Base-by-base conservation (phyloP, 2,329 filamentous ascomycete species). In the Fusarium oxysporum region DNA sequence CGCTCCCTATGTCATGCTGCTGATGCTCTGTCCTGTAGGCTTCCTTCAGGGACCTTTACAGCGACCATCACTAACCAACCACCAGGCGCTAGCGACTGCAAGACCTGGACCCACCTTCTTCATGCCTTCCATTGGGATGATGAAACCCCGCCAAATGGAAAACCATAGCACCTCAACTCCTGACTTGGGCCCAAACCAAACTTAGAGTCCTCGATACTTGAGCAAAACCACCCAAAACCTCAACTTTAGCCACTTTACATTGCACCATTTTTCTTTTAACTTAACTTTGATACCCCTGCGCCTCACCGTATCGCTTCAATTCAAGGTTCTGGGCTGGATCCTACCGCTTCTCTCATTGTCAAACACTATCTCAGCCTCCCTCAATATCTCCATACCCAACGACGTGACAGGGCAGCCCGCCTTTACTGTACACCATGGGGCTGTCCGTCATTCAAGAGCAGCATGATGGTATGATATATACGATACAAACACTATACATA, bases 381-480 rank as follows among this genome's bases (percentile, higher is more conserved):
- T 62, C 53, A 47, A 51, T 50, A 41, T 56, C 57, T 70, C 56
- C 62, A 55, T 56, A 68, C 65, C 62, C 62, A 73, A 65, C 68
- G 48, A 63, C 66, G 57, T 77, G 75, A 77, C 75, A 62, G 71
- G 75, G 71, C 73, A 76, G 77, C 71, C 74, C 74, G 71, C 73
- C 71, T 68, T 57, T 55, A 63, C 50, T 61, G 81, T 81, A 83
- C 86, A 91, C 82, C 78, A 97, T 97, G 94, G 92, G 90, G 78
- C 86, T 92, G 83, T 97, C 95, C 74, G 90, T 95, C 78, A 92
- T 97, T 80, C 91, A 95, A 80, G 91, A 95, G 79, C 94, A 97
- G 87, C 92, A 92, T 59, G 79, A 84, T 78, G 80, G 83, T 84
- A 75, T 47, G 51, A 17, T 43, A 11, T n/a, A 19, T 44, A 33